These are phyloP conservation scores for Podaxis sp. DNA, from an alignment of 768 basidiomycete genomes.

Conservation along the genomic window DNA sequence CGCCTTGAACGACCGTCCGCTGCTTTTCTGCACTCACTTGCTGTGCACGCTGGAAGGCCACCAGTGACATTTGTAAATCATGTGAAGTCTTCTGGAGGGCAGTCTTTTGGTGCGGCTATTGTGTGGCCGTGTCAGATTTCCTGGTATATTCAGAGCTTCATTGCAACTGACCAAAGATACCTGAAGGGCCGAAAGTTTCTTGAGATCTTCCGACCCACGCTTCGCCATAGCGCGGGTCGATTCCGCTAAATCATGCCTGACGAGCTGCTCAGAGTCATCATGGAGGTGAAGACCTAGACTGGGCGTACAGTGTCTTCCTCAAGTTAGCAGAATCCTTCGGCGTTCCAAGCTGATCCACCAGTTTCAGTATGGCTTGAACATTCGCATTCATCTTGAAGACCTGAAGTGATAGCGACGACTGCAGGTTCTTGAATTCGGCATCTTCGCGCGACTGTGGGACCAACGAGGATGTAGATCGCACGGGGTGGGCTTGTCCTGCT, in stretches of 20 bases:
- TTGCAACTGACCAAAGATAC: conserved; percentile 48
- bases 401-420: conserved; percentile 83
- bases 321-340: conserved; percentile 75
- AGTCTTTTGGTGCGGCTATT: conserved; percentile 77
- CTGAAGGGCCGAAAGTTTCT: conserved; percentile 78
- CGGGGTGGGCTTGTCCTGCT: conserved; percentile 40
- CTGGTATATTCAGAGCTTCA: not conserved
- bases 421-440: conserved; percentile 70
- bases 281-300: not conserved
- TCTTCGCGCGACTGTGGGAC: conserved; percentile 58
- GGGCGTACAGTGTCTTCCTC: conserved; percentile 82
- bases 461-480: conserved; percentile 32
- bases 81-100: conserved; percentile 90
- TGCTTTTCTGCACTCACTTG: conserved; percentile 89
- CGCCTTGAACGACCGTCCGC: conserved; percentile 83
- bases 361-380: conserved; percentile 90
- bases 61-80: conserved; percentile 86
- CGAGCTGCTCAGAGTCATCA: conserved; percentile 12
- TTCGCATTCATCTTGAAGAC: conserved; percentile 99
- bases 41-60: conserved; percentile 90
- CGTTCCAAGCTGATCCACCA: conserved; percentile 96
- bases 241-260: conserved; percentile 91
- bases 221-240: conserved; percentile 94
- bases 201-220: conserved; percentile 89
- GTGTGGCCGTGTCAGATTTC: not conserved